Conservation (phyloP, 1,139 yeast genomes). For the Kurtzmaniella quercitrusa region DNA sequence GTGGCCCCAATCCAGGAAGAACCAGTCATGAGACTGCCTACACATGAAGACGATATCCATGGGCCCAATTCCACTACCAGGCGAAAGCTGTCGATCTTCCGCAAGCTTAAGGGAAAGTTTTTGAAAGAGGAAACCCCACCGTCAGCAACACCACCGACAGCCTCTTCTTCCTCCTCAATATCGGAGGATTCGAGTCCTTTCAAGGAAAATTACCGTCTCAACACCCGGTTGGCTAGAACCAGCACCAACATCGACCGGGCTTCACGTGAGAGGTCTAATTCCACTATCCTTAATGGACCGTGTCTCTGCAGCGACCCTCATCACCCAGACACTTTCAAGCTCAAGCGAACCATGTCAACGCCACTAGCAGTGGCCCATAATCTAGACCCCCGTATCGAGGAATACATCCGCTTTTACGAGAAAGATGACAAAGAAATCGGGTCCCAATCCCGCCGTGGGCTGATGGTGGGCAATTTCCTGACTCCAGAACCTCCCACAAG, state of each 20-base stretch:
- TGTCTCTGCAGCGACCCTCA: neutral
- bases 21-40: conserved; percentile 8
- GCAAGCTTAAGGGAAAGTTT: conserved; percentile 34
- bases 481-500: neutral
- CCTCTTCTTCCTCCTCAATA: conserved; percentile 7
- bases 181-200: conserved; percentile 12
- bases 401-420: conserved; percentile 50
- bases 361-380: conserved; percentile 11
- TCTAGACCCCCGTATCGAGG: conserved; percentile 53
- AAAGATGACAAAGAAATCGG: conserved; percentile 21
- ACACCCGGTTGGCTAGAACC: conserved; percentile 2
- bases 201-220: conserved; percentile 23
- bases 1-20: conserved; percentile 33
- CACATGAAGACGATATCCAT: neutral
- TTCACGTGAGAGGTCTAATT: conserved; percentile 1
- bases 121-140: conserved; percentile 9
- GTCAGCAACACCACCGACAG: conserved; percentile 6
- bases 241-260: conserved; percentile 3
- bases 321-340: conserved; percentile 2
- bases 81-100: conserved; percentile 18
- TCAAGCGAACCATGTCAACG: conserved; percentile 16
- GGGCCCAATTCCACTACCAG: conserved; percentile 1
- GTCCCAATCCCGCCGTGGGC: neutral
- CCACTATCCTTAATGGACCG: neutral
- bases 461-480: neutral